These are phyloP conservation scores for Ustilago crameri DNA, from an alignment of 1,284 basidiomycete species.

Conservation along the genomic window DNA sequence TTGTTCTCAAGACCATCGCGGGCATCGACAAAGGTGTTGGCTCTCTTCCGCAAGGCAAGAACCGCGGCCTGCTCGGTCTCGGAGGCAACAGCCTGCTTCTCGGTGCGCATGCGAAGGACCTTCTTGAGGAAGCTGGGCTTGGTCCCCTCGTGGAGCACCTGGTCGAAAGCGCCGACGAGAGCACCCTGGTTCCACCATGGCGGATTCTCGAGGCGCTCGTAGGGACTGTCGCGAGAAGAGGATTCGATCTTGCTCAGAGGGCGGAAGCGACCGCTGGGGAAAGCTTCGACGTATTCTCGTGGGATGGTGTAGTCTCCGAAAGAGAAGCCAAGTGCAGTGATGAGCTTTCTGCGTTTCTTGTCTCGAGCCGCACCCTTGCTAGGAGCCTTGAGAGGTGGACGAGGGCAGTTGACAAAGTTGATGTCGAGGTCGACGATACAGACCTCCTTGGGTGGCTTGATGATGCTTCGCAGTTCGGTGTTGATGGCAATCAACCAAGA, in stretches of 20 bases:
- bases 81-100: slow-evolving; percentile 46
- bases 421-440: slow-evolving; percentile 93
- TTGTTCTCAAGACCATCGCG: slow-evolving; percentile 77
- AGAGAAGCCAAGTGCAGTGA: slow-evolving; percentile 53
- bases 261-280: slow-evolving; percentile 79
- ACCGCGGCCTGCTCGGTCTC: slow-evolving; percentile 59
- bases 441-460: slow-evolving; percentile 78
- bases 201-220: slow-evolving; percentile 83
- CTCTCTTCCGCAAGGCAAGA: slow-evolving; percentile 73
- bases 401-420: slow-evolving; percentile 84
- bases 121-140: slow-evolving; percentile 56
- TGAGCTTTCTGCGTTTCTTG: slow-evolving; percentile 79
- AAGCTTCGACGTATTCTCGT: slow-evolving; percentile 89
- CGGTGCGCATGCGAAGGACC: slow-evolving; percentile 48
- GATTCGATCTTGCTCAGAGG: slow-evolving; percentile 75
- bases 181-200: slow-evolving; percentile 91
- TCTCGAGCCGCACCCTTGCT: slow-evolving; percentile 85
- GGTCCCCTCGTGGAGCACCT: slow-evolving; percentile 71
- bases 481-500: slow-evolving; percentile 92
- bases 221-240: slow-evolving; percentile 83
- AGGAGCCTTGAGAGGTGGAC: slow-evolving; percentile 81
- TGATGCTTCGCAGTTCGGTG: slow-evolving; percentile 83
- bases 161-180: slow-evolving; percentile 88
- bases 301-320: slow-evolving; percentile 64
- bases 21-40: slow-evolving; percentile 89